phyloP scores from a whole-genome alignment of 2,329 filamentous ascomycete genomes.

The Magnaporthiopsis rhizophila region DNA sequence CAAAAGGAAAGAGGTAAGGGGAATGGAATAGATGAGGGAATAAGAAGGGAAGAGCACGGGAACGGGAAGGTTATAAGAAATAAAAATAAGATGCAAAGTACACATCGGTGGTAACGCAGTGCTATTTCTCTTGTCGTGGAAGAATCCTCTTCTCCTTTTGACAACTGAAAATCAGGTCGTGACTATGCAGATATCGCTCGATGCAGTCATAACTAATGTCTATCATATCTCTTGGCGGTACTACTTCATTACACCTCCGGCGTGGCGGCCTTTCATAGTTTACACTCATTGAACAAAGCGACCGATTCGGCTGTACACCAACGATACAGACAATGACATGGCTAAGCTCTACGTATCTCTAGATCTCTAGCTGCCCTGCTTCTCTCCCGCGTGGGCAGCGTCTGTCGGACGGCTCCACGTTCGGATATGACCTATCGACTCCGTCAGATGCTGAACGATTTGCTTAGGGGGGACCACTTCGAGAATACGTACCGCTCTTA shows the following conservation, averaged over 20 bases:
- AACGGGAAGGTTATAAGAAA: no score
- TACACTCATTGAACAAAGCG: not conserved
- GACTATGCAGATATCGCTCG: no score
- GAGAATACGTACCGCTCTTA: slow-evolving; percentile 64
- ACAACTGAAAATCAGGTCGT: no score
- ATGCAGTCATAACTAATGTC: not conserved
- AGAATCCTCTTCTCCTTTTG: no score
- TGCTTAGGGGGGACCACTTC: no score
- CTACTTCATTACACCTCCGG: not conserved
- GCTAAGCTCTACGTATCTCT: not conserved
- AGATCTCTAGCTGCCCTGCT: slow-evolving; percentile 3
- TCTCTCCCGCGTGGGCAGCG: slow-evolving; percentile 18
- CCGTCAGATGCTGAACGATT: not conserved
- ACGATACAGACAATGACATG: not conserved
- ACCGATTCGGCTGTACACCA: not conserved
- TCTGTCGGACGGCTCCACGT: slow-evolving; percentile 35
- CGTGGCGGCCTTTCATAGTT: not conserved
- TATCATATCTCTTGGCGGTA: not conserved
- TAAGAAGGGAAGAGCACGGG: no score
- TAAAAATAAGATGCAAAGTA: no score
- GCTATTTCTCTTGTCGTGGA: no score
- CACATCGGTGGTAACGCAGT: no score
- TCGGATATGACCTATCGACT: slow-evolving; percentile 28
- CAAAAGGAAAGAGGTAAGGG: no score
- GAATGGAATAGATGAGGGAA: no score